Conservation (phyloP, 2,329 filamentous ascomycete species). For the Diaporthe destruens region DNA sequence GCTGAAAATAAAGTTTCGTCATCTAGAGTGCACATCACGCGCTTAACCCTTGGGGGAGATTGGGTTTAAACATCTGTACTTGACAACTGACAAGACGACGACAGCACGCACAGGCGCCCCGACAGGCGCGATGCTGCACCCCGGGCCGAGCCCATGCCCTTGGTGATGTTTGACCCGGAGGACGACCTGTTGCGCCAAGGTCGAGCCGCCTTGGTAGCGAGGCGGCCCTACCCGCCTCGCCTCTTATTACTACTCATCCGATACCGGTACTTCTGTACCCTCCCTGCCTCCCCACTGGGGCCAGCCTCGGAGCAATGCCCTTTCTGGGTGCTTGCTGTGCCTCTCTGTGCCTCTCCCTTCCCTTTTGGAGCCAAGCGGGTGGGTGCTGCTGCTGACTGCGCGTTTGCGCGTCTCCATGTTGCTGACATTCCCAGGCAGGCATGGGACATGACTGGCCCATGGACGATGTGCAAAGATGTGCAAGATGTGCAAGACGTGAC, state of each 20-base stretch:
- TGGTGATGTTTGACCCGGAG: neutral
- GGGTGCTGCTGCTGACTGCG: neutral
- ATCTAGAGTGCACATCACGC: slow-evolving; percentile 16
- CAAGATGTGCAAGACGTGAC: slow-evolving; percentile 7
- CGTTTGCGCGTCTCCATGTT: neutral
- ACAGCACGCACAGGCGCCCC: neutral
- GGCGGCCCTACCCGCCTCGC: slow-evolving; percentile 1
- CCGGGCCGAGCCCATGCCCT: neutral
- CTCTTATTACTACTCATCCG: too few species aligned
- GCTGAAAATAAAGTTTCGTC: slow-evolving; percentile 13
- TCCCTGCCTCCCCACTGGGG: too few species aligned
- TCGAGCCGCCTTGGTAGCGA: slow-evolving; percentile 1
- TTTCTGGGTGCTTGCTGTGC: too few species aligned
- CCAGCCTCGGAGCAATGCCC: neutral
- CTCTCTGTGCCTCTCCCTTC: slow-evolving; percentile 12
- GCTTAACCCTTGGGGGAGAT: too few species aligned
- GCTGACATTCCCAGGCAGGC: neutral
- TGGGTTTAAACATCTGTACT: too few species aligned
- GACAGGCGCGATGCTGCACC: neutral
- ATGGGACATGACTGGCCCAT: slow-evolving; percentile 18
- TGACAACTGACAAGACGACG: neutral
- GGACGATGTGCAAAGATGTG: neutral
- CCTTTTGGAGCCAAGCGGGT: neutral
- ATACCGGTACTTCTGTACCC: too few species aligned
- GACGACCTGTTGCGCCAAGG: neutral